Conservation (phyloP, 139 green algal species). For the Chlorella ohadii region DNA sequence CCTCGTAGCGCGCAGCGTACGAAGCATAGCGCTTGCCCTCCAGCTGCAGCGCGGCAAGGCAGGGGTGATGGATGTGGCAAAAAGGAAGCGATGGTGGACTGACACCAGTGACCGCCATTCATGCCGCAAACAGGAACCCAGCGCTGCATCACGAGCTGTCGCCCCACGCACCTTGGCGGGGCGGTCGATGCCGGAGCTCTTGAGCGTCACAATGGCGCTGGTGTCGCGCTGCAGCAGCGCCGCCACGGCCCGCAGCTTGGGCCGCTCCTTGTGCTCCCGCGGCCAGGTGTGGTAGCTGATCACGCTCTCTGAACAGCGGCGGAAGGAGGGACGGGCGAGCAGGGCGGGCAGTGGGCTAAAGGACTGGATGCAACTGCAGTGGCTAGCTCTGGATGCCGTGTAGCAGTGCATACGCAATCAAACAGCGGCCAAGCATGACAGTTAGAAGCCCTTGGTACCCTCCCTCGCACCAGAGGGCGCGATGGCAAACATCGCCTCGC, state of each 20-base stretch:
- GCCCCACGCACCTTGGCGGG: conserved; percentile 29
- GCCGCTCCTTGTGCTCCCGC: background rate
- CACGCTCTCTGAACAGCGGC: conserved; percentile 9
- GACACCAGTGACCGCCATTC: too few species aligned
- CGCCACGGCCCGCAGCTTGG: conserved; percentile 58
- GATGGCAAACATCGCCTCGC: conserved; percentile 29
- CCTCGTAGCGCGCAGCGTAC: conserved; percentile 89
- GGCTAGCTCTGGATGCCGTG: too few species aligned
- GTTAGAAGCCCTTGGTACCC: too few species aligned
- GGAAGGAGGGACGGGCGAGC: background rate
- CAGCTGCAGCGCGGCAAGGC: conserved; percentile 52
- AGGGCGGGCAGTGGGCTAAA: background rate
- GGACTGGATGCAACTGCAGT: too few species aligned
- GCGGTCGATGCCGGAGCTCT: conserved; percentile 52
- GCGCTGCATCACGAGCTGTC: too few species aligned
- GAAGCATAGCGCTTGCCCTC: conserved; percentile 82
- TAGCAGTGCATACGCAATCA: too few species aligned
- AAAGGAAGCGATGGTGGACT: too few species aligned
- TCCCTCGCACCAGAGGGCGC: conserved; percentile 16
- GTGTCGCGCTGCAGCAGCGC: conserved; percentile 69
- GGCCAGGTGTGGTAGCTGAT: conserved; percentile 36
- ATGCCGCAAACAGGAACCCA: too few species aligned
- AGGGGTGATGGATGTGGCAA: too few species aligned
- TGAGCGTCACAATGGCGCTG: conserved; percentile 82
- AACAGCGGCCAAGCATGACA: too few species aligned